phyloP scores from a whole-genome alignment of 352 stramenopile genomes.

The Globisporangium heterothallicum region DNA sequence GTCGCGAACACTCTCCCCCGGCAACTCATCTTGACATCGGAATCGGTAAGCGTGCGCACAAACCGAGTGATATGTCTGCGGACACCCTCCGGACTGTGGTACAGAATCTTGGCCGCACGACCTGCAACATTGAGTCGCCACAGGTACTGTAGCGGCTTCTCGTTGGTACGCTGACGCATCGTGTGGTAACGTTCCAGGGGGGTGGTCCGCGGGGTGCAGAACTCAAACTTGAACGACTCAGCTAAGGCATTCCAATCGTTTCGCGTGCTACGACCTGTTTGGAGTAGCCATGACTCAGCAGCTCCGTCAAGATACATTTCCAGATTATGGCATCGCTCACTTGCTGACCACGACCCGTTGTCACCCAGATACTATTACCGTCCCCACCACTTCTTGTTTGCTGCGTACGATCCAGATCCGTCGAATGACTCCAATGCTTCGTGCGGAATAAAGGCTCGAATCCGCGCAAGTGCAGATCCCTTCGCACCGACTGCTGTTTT shows the following conservation, averaged over 20 bases:
- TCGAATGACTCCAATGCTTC: no score
- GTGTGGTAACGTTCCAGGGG: not conserved
- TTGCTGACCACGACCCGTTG: not conserved
- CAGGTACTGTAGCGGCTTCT: conserved; percentile 3
- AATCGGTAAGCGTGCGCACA: not conserved
- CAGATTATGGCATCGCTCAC: not conserved
- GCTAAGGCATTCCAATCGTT: not conserved
- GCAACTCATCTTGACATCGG: not conserved
- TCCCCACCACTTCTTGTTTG: no score
- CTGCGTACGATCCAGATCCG: no score
- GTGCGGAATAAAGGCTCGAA: no score
- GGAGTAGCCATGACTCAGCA: not conserved
- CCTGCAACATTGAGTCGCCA: not conserved
- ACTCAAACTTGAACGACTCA: not conserved
- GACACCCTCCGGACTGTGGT: not conserved
- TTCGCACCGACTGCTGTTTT: no score
- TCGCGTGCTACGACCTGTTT: not conserved
- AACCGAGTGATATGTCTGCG: not conserved
- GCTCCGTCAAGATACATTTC: not conserved
- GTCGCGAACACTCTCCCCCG: no score
- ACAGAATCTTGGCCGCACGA: not conserved
- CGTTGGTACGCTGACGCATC: not conserved
- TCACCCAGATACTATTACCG: no score
- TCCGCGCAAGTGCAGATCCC: no score
- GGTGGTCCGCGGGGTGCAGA: not conserved